Percentiles rank a stretch among this genome's conserved stretches.
phyloP scores from a whole-genome alignment of 1,139 yeast genomes.

The Geotrichum phurueaensis region DNA sequence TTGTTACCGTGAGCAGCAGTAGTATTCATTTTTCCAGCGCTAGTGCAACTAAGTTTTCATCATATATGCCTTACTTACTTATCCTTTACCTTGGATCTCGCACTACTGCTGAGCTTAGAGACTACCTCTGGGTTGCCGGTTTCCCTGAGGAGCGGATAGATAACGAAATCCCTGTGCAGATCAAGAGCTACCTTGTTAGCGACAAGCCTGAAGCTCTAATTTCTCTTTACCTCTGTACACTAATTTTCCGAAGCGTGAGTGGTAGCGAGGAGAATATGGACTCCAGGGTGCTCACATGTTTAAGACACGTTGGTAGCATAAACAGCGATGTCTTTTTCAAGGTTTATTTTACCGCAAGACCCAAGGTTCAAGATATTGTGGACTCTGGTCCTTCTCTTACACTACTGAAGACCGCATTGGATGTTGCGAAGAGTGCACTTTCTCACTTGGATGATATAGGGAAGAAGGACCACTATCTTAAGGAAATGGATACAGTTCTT shows the following conservation, averaged over 20 bases:
- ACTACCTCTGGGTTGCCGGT: slow-evolving; percentile 45
- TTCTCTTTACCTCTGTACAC: slow-evolving; percentile 49
- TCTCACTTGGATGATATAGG: slow-evolving; percentile 8
- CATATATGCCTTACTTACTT: slow-evolving; percentile 44
- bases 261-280: slow-evolving; percentile 49
- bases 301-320: slow-evolving; percentile 40
- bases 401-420: slow-evolving; percentile 12
- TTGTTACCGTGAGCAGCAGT: slow-evolving; percentile 8
- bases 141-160: slow-evolving; percentile 36
- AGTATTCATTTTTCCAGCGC: neutral
- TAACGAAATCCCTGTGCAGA: slow-evolving; percentile 22
- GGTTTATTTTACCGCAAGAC: slow-evolving; percentile 12
- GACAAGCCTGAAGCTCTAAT: slow-evolving; percentile 41
- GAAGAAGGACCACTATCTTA: neutral
- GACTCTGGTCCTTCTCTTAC: slow-evolving; percentile 13
- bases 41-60: slow-evolving; percentile 7
- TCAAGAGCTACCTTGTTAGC: slow-evolving; percentile 46
- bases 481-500: slow-evolving; percentile 11
- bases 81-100: slow-evolving; percentile 50
- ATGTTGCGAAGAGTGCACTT: slow-evolving; percentile 15
- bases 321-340: slow-evolving; percentile 10
- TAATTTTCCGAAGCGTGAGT: slow-evolving; percentile 44
- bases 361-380: slow-evolving; percentile 14
- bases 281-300: slow-evolving; percentile 48
- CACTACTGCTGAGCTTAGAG: slow-evolving; percentile 45